Base-by-base conservation (phyloP, 2,329 filamentous ascomycete genomes). In the Purpureocillium takamizusanense region DNA sequence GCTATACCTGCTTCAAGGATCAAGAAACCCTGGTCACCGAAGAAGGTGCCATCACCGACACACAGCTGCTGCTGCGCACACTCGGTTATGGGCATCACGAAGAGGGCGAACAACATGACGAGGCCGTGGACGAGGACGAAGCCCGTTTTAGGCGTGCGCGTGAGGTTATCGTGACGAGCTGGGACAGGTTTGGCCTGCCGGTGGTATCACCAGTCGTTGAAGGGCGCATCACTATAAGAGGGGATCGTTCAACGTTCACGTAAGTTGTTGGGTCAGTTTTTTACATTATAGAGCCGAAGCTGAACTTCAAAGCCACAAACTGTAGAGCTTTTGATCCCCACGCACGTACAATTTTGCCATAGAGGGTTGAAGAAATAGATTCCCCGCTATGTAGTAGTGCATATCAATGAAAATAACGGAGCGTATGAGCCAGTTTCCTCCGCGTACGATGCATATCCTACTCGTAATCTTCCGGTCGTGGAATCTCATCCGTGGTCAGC, bases 21-120 rank as follows among this genome's bases (percentile, higher is more conserved):
- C 28, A 38, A 18, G 46, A 51, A 32, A 48, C 45, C 3, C 7
- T 52, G 17, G 40, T 53, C 4, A 42, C 30, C 15, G 39, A 42
- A 14, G 51, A 53, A 31, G 46, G 45, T 17, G 51, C 47, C 11
- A 46, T 53, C 17, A 52, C 48, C 13, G 51, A 53, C 32, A 46
- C 47, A 9, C 39, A 45, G 11, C 31, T 53, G 35, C 33, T 53
- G 14, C 42, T 53, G 14, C 30, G 25, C 3, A 38, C 31, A 6
- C 31, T 38, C 12, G 35, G 35, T 13, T 31, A 31, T 6, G 29
- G 29, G 11, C 13, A 3, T 8, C 23, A 28, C 16, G 7, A 33
- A 11, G 34, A 14, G 6, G 21, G 7, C 7, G 14, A 16, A 16
- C 34, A 23, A 8, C 12, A 29, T 7, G 13, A 16, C 12, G 34